Evolutionary conservation across 164 flowering plant species (phyloP).

Genomic region (Chloranthus sessilifolius): DNA sequence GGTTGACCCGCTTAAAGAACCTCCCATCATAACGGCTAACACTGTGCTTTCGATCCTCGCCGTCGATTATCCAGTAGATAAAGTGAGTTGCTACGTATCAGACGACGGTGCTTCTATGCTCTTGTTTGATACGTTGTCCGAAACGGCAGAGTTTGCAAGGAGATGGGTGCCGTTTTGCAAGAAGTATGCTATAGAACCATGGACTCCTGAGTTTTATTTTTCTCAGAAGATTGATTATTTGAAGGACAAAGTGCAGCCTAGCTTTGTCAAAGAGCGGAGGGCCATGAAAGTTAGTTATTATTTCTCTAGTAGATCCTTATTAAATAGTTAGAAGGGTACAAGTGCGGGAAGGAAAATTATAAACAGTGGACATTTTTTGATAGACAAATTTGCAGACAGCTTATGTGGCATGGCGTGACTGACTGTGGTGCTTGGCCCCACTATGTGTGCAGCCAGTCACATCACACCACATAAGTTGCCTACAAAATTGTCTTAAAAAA

Average conservation of each 20-base stretch:
- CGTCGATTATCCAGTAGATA: conserved; percentile 57
- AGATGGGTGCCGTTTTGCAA: conserved; percentile 90
- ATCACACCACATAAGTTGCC: no score
- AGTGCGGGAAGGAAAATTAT: no score
- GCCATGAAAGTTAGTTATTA: conserved; percentile 62
- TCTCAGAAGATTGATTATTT: conserved; percentile 56
- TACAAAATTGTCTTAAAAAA: no score
- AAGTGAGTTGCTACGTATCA: conserved; percentile 58
- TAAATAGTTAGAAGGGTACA: no score
- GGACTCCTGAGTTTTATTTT: conserved; percentile 61
- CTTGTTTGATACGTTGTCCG: conserved; percentile 46
- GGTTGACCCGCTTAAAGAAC: conserved; percentile 58
- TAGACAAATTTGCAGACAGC: no score
- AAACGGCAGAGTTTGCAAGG: conserved; percentile 59
- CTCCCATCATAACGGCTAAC: conserved; percentile 64
- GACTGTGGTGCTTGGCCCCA: no score
- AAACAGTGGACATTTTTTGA: no score
- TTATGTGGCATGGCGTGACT: no score
- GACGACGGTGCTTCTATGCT: conserved; percentile 74
- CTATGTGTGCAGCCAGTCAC: no score
- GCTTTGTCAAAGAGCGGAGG: conserved; percentile 57
- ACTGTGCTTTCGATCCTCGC: conserved; percentile 55
- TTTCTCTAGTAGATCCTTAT: no score
- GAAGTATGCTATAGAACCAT: conserved; percentile 46
- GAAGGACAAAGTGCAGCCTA: conserved; percentile 60